Percentiles rank a stretch among this genome's conserved stretches.
These are phyloP conservation scores for Colletotrichum siamense DNA, from an alignment of 2,329 filamentous ascomycete genomes.

Conservation along the genomic window DNA sequence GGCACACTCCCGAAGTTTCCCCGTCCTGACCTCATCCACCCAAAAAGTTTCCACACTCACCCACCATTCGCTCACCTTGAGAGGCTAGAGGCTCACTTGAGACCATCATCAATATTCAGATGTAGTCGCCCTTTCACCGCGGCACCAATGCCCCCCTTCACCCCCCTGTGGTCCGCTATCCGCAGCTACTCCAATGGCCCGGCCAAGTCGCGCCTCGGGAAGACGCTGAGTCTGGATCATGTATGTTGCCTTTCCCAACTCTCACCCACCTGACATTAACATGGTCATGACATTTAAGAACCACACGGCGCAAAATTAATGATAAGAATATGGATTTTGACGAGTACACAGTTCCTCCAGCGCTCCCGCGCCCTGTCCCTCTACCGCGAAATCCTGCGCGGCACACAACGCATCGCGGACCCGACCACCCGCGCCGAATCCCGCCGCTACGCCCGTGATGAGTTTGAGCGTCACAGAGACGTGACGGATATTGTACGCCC, in stretches of 20 bases:
- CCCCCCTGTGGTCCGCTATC: constrained; percentile 15
- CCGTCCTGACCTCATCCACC: constrained; percentile 19
- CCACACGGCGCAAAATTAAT: neutral
- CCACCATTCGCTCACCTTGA: neutral
- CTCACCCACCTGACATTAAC: neutral
- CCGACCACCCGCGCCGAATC: constrained; percentile 59
- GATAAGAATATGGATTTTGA: neutral
- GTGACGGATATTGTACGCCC: constrained; percentile 59
- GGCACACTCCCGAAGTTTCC: constrained; percentile 12
- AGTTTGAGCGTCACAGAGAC: constrained; percentile 64
- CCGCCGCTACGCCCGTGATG: constrained; percentile 59
- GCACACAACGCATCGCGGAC: constrained; percentile 58
- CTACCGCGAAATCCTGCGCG: constrained; percentile 63
- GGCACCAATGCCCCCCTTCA: constrained; percentile 5
- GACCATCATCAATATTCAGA: neutral
- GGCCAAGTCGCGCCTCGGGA: constrained; percentile 41
- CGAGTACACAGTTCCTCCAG: constrained; percentile 59
- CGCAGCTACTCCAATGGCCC: constrained; percentile 43
- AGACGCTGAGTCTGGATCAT: constrained; percentile 62
- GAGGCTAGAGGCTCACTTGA: neutral
- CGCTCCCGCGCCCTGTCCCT: constrained; percentile 59
- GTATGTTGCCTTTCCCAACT: constrained; percentile 40
- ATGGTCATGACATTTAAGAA: no score
- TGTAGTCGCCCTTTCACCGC: neutral
- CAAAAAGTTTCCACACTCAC: constrained; percentile 9